Evolutionary conservation across 352 stramenopile species (phyloP).

Genomic region (Phytopythium helicoides): DNA sequence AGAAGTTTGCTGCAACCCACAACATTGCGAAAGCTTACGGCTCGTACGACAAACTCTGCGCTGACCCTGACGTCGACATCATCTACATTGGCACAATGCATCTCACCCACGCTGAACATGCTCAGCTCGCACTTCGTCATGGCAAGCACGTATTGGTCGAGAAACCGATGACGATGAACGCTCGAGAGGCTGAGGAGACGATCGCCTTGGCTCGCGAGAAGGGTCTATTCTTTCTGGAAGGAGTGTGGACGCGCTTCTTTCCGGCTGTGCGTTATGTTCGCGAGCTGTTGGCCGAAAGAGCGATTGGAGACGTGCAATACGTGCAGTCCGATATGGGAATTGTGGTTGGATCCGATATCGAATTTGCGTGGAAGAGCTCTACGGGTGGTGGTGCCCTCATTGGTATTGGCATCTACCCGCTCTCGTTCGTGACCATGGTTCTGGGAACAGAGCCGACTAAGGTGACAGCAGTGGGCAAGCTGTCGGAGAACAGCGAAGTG

Average conservation of each 20-base stretch:
- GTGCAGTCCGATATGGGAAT: constrained; percentile 75
- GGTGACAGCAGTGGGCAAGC: constrained; percentile 25
- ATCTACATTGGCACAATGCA: constrained; percentile 93
- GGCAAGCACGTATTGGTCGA: constrained; percentile 94
- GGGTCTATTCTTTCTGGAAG: constrained; percentile 83
- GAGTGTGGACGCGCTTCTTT: constrained; percentile 89
- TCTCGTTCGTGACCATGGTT: constrained; percentile 65
- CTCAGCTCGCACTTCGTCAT: constrained; percentile 68
- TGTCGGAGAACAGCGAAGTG: constrained; percentile 3
- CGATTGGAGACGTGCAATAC: constrained; percentile 68
- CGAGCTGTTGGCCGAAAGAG: constrained; percentile 41
- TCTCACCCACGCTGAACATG: constrained; percentile 75
- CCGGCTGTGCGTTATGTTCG: constrained; percentile 58
- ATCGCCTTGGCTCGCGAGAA: constrained; percentile 60
- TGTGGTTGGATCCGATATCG: constrained; percentile 34
- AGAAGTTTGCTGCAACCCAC: constrained; percentile 41
- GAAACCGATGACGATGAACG: constrained; percentile 92
- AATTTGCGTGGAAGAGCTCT: constrained; percentile 60
- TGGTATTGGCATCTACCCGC: constrained; percentile 76
- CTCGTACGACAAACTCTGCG: constrained; percentile 82
- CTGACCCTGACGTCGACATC: constrained; percentile 83
- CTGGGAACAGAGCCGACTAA: constrained; percentile 47
- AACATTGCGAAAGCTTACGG: constrained; percentile 62
- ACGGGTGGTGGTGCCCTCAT: constrained; percentile 73
- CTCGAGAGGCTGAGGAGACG: constrained; percentile 65